Evolutionary conservation across 2,329 filamentous ascomycete species (phyloP).

Genomic region (Diaporthe caulivora): DNA sequence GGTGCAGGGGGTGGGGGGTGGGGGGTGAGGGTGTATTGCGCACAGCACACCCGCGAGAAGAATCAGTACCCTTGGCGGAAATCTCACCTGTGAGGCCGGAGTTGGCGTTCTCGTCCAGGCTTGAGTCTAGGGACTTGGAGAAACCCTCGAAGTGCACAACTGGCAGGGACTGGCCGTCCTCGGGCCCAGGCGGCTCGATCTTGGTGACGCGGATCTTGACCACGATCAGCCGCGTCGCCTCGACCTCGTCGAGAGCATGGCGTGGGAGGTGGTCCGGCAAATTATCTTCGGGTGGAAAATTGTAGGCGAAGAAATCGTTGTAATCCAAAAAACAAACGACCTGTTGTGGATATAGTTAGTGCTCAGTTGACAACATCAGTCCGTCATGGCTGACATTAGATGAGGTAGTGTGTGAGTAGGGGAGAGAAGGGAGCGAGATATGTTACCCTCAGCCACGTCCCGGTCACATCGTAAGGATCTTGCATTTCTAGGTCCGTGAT

Average conservation of each 20-base stretch:
- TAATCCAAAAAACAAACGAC: conserved; percentile 70
- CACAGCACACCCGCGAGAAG: background rate
- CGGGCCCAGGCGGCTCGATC: conserved; percentile 69
- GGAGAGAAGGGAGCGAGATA: too few species aligned
- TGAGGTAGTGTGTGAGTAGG: background rate
- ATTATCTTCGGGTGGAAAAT: conserved; percentile 67
- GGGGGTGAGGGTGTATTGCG: background rate
- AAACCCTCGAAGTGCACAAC: conserved; percentile 77
- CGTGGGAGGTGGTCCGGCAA: conserved; percentile 59
- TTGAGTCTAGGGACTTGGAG: conserved; percentile 71
- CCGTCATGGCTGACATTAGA: background rate
- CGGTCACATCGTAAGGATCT: conserved; percentile 79
- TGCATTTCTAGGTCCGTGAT: conserved; percentile 60
- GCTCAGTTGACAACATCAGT: too few species aligned
- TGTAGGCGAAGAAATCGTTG: conserved; percentile 78
- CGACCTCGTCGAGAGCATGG: conserved; percentile 68
- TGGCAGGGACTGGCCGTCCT: conserved; percentile 69
- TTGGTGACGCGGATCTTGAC: conserved; percentile 74
- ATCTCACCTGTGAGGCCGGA: conserved; percentile 71
- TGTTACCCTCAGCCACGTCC: conserved; percentile 77
- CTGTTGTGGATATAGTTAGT: conserved; percentile 40
- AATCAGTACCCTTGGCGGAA: conserved; percentile 36
- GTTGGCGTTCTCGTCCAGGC: conserved; percentile 77
- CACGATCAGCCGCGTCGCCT: conserved; percentile 78
- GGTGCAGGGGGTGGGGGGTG: too few species aligned